These are phyloP conservation scores for Penicillium sp. DNA, from an alignment of 2,329 filamentous ascomycete species.

Conservation along the genomic window DNA sequence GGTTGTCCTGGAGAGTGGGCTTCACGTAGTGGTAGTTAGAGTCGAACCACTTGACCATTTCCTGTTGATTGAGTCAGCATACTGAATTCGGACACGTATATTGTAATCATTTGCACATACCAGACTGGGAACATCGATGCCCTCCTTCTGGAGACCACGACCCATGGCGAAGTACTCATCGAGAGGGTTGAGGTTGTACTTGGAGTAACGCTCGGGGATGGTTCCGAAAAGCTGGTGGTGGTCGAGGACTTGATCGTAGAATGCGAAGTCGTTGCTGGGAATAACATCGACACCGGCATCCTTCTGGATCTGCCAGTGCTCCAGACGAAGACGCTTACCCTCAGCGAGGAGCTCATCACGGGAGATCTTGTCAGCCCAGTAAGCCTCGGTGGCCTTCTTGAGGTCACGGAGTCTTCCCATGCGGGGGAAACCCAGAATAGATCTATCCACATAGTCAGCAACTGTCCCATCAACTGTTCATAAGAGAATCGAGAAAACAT, in stretches of 20 bases:
- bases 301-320: conserved; percentile 99
- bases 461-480: neutral
- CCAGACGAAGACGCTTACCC: conserved; percentile 93
- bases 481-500: conserved; percentile 29
- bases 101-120: conserved; percentile 40
- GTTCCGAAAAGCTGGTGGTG: conserved; percentile 54
- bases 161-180: conserved; percentile 99
- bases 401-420: conserved; percentile 98
- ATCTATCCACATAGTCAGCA: conserved; percentile 35
- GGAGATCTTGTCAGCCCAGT: conserved; percentile 92
- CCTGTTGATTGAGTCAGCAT: conserved; percentile 44
- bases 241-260: conserved; percentile 56
- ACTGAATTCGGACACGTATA: neutral
- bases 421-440: conserved; percentile 96
- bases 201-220: conserved; percentile 88
- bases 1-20: conserved; percentile 94
- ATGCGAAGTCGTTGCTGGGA: conserved; percentile 98
- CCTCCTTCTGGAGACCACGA: conserved; percentile 84
- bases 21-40: conserved; percentile 99
- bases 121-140: conserved; percentile 83
- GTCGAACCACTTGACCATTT: conserved; percentile 99
- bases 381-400: conserved; percentile 99
- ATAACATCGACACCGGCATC: conserved; percentile 96
- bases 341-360: conserved; percentile 86
- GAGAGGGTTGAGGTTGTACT: conserved; percentile 78